A percentile compares a stretch with the other conserved stretches of the same genome.
These are phyloP conservation scores for Monilinia laxa DNA, from an alignment of 2,329 filamentous ascomycete genomes.

Conservation along the genomic window DNA sequence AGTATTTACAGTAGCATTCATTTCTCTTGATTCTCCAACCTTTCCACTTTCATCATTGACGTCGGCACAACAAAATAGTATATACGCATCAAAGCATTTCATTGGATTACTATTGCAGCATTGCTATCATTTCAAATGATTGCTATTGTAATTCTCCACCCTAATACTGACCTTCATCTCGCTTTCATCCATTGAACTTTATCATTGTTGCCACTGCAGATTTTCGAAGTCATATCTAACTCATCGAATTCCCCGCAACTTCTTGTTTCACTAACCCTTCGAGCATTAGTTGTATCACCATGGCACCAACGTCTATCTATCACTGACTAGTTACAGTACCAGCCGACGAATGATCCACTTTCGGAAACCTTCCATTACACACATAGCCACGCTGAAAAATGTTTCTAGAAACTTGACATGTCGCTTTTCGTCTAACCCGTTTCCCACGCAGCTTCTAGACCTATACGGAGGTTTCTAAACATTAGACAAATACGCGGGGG, in stretches of 20 bases:
- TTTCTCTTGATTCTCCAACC: neutral
- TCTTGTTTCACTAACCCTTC: slow-evolving; percentile 4
- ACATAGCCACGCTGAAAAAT: slow-evolving; percentile 1
- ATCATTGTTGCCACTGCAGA: neutral
- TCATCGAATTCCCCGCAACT: slow-evolving; percentile 10
- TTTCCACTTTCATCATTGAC: slow-evolving; percentile 4
- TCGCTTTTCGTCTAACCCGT: neutral
- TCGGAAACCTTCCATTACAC: slow-evolving; percentile 14
- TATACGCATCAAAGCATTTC: neutral
- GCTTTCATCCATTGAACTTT: neutral
- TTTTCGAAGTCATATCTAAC: neutral
- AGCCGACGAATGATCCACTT: neutral
- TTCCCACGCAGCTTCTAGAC: neutral
- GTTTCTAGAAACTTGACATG: slow-evolving; percentile 9
- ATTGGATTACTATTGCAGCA: slow-evolving; percentile 1
- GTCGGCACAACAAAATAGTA: neutral
- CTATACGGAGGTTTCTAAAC: neutral
- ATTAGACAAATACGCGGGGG: neutral
- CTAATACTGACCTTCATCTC: slow-evolving; percentile 9
- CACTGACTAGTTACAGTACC: neutral
- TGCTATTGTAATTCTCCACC: neutral
- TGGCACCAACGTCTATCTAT: neutral
- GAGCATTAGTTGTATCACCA: slow-evolving; percentile 1
- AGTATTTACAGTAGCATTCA: neutral
- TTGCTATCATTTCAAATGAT: neutral